phyloP scores from a whole-genome alignment of 352 stramenopile species.

The Pythium guiyangense region DNA sequence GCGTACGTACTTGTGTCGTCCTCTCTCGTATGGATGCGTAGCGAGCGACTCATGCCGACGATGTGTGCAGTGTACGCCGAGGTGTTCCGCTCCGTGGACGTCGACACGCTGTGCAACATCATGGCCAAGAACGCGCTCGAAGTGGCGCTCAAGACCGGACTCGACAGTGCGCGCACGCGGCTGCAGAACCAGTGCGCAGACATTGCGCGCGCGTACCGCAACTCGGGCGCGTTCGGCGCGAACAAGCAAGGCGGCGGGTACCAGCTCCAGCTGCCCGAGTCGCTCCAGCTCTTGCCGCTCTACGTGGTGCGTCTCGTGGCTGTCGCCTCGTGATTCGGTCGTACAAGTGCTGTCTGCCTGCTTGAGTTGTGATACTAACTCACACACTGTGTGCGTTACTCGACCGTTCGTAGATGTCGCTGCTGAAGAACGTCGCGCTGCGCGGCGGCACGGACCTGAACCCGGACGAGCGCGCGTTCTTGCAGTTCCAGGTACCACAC shows the following conservation, averaged over 20 bases:
- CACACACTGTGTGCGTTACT: too few relatives aligned
- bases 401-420: slow-evolving; percentile 75
- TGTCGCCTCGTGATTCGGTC: not conserved
- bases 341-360: too few relatives aligned
- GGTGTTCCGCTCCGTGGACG: slow-evolving; percentile 90
- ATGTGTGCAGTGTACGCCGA: slow-evolving; percentile 80
- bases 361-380: too few relatives aligned
- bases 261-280: slow-evolving; percentile 86
- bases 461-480: slow-evolving; percentile 93
- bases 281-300: slow-evolving; percentile 93
- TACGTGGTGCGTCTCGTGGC: slow-evolving; percentile 75
- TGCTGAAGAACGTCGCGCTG: slow-evolving; percentile 97
- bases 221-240: slow-evolving; percentile 62
- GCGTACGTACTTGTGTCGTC: slow-evolving; percentile 32
- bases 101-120: slow-evolving; percentile 93
- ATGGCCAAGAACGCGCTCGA: slow-evolving; percentile 95
- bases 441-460: slow-evolving; percentile 95
- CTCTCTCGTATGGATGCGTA: too few relatives aligned
- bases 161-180: slow-evolving; percentile 92
- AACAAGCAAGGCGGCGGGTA: slow-evolving; percentile 64
- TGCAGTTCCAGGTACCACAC: slow-evolving; percentile 88
- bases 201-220: slow-evolving; percentile 91
- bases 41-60: not conserved
- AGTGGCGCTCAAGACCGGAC: slow-evolving; percentile 90
- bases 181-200: slow-evolving; percentile 92